A percentile compares a stretch with the other conserved stretches of the same genome.
Evolutionary conservation across 306 rosid genomes (phyloP).

Genomic region (Corylus avellana): DNA sequence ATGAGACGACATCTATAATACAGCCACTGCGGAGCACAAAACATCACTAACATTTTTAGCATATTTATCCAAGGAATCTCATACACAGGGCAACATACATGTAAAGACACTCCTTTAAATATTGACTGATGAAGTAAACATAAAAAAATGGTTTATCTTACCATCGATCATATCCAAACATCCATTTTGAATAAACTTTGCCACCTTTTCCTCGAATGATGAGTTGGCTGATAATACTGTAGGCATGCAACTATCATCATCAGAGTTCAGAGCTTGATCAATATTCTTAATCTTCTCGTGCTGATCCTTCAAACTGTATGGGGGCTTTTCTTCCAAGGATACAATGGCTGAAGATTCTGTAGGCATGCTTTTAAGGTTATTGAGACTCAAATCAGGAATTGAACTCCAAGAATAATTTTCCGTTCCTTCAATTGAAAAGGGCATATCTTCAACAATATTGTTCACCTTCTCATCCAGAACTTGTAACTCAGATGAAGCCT

Average conservation of each 20-base stretch:
- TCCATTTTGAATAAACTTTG: constrained; percentile 77
- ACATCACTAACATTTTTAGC: background rate
- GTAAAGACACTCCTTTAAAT: background rate
- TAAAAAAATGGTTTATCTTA: constrained; percentile 29
- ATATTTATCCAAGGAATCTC: background rate
- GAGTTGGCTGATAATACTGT: constrained; percentile 29
- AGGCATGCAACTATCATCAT: constrained; percentile 32
- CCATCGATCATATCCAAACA: constrained; percentile 73
- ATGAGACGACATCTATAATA: background rate
- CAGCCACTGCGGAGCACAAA: background rate
- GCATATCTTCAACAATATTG: constrained; percentile 32
- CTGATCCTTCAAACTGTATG: constrained; percentile 31
- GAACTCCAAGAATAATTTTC: constrained; percentile 37
- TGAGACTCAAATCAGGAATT: constrained; percentile 27
- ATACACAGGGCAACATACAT: background rate
- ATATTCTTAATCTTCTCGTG: constrained; percentile 33
- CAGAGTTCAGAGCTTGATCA: constrained; percentile 29
- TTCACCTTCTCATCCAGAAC: constrained; percentile 24
- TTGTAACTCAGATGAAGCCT: constrained; percentile 28
- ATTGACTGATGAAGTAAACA: background rate
- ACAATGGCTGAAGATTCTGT: constrained; percentile 29
- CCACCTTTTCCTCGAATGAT: constrained; percentile 67
- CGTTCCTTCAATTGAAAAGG: constrained; percentile 16
- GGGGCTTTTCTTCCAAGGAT: constrained; percentile 34
- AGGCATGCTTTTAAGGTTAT: constrained; percentile 15